Evolutionary conservation across 768 basidiomycete species (phyloP).

Genomic region (Rhodocollybia butyracea): DNA sequence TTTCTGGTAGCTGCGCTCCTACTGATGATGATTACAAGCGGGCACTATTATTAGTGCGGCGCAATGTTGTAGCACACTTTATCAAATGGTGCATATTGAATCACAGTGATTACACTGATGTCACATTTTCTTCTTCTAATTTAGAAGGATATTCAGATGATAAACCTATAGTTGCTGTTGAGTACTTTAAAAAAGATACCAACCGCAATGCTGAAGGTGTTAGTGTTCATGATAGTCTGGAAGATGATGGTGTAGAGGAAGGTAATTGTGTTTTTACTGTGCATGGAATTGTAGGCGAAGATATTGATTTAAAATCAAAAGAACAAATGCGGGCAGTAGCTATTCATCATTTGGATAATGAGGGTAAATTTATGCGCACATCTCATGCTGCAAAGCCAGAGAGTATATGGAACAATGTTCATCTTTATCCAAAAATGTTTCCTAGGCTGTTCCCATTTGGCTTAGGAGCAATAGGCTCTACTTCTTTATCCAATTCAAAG

Average conservation of each 20-base stretch:
- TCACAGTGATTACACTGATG: slow-evolving; percentile 28
- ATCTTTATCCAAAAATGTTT: too few relatives aligned
- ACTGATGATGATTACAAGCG: too few relatives aligned
- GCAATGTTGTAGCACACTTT: slow-evolving; percentile 19
- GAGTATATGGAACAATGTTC: too few relatives aligned
- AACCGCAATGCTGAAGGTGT: background rate
- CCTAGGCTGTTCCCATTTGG: slow-evolving; percentile 41
- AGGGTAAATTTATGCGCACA: too few relatives aligned
- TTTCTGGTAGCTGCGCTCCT: too few relatives aligned
- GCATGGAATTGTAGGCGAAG: too few relatives aligned
- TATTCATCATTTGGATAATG: slow-evolving; percentile 20
- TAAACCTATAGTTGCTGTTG: slow-evolving; percentile 20
- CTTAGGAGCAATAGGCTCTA: slow-evolving; percentile 17
- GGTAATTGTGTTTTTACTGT: too few relatives aligned
- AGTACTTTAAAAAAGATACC: slow-evolving; percentile 9
- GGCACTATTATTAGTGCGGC: slow-evolving; percentile 27
- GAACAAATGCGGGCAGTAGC: slow-evolving; percentile 20
- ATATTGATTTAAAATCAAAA: slow-evolving; percentile 17
- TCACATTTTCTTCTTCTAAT: slow-evolving; percentile 25
- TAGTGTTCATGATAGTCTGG: slow-evolving; percentile 20
- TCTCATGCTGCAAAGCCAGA: too few relatives aligned
- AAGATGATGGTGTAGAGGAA: too few relatives aligned
- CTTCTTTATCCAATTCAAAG: background rate
- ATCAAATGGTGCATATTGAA: slow-evolving; percentile 35
- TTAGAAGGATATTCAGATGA: slow-evolving; percentile 19